phyloP scores from a whole-genome alignment of 441 rosid species.

The Cnidoscolus chayamansa region DNA sequence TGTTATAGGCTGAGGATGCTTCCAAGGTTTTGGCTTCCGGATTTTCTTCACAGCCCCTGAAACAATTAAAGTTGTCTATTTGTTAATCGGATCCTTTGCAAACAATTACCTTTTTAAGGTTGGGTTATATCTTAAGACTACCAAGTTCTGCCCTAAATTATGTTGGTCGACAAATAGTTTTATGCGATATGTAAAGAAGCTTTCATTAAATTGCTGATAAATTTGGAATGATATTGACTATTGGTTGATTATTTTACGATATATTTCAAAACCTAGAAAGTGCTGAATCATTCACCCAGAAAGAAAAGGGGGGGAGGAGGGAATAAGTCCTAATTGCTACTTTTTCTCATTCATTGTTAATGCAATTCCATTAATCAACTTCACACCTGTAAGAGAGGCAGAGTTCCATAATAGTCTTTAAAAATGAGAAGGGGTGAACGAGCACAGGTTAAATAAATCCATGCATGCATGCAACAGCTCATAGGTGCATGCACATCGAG shows the following conservation, averaged over 20 bases:
- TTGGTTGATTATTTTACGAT: not conserved
- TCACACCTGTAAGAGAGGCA: not conserved
- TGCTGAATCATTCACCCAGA: not conserved
- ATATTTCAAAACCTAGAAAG: not conserved
- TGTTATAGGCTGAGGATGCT: constrained; percentile 72
- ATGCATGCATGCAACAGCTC: too few relatives aligned
- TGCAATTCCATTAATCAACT: not conserved
- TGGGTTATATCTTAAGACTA: not conserved
- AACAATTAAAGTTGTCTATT: constrained; percentile 17
- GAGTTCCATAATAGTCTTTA: not conserved
- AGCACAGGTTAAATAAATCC: too few relatives aligned
- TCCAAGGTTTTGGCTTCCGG: constrained; percentile 85
- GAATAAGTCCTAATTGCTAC: not conserved
- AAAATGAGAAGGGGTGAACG: not conserved
- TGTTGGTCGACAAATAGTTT: not conserved
- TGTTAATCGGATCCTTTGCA: not conserved
- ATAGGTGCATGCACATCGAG: too few relatives aligned
- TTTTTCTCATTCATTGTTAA: not conserved
- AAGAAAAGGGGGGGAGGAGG: not conserved
- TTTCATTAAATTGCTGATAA: not conserved
- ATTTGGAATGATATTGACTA: not conserved
- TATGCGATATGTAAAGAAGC: not conserved
- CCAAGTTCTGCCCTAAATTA: not conserved
- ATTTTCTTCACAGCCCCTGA: constrained; percentile 62
- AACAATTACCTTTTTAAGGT: not conserved